Conservation (phyloP, 305 asterid genomes). For the Fraxinus paxiana region DNA sequence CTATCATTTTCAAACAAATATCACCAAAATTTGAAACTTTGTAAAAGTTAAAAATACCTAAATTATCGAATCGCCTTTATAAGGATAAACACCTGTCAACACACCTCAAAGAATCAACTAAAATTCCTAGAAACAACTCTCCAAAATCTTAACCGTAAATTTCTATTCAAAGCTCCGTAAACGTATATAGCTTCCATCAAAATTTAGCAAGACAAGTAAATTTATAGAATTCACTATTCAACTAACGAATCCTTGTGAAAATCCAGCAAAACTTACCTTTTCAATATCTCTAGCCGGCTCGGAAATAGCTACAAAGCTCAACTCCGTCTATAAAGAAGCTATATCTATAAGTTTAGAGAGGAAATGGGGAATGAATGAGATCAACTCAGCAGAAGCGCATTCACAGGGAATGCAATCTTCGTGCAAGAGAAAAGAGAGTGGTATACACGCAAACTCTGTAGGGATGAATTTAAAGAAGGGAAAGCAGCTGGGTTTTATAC, state of each 20-base stretch:
- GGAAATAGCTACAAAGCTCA: slow-evolving; percentile 20
- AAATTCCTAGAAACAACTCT: slow-evolving; percentile 2
- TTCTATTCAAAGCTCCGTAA: neutral
- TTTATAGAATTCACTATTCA: neutral
- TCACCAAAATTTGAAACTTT: neutral
- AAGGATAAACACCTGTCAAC: slow-evolving; percentile 5
- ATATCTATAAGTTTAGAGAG: neutral
- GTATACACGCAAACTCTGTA: neutral
- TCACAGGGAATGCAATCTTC: slow-evolving; percentile 43
- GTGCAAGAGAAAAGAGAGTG: slow-evolving; percentile 16
- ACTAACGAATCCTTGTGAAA: neutral
- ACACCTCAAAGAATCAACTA: slow-evolving; percentile 7
- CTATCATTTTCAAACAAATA: slow-evolving; percentile 29
- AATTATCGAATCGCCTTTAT: neutral
- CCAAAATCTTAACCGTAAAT: slow-evolving; percentile 20
- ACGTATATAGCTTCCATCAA: neutral
- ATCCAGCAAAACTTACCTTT: slow-evolving; percentile 20
- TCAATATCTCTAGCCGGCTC: slow-evolving; percentile 10
- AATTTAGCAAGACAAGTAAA: slow-evolving; percentile 4
- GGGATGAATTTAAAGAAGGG: slow-evolving; percentile 22
- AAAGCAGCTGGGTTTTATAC: slow-evolving; percentile 26
- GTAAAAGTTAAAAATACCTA: slow-evolving; percentile 1
- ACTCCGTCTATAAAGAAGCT: neutral
- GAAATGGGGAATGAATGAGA: neutral
- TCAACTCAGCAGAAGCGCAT: slow-evolving; percentile 41